Conservation (phyloP, 352 stramenopile species). For the Albugo laibachii region DNA sequence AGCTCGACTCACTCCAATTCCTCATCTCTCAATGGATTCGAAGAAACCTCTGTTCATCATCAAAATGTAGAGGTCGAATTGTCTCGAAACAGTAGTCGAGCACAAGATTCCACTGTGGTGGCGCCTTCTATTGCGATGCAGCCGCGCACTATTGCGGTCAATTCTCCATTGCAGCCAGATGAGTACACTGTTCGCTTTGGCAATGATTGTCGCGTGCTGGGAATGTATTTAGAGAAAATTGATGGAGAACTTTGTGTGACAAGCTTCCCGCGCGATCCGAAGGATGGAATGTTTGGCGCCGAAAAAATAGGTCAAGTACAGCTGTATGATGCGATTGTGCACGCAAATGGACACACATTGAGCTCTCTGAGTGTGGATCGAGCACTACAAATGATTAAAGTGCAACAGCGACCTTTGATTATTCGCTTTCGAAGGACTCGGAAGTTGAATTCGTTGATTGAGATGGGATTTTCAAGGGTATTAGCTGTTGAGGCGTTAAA, state of each 20-base stretch:
- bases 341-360: slow-evolving; percentile 62
- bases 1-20: background rate
- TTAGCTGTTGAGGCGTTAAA: slow-evolving; percentile 28
- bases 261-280: slow-evolving; percentile 40
- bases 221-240: slow-evolving; percentile 31
- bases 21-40: background rate
- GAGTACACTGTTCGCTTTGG: too few species aligned
- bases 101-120: background rate
- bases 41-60: too few species aligned
- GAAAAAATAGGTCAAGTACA: slow-evolving; percentile 55
- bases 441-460: slow-evolving; percentile 38
- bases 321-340: slow-evolving; percentile 46
- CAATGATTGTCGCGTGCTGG: too few species aligned
- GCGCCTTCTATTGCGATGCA: too few species aligned
- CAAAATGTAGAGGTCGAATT: too few species aligned
- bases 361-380: slow-evolving; percentile 66
- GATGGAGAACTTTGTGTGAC: slow-evolving; percentile 59
- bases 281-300: slow-evolving; percentile 43
- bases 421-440: slow-evolving; percentile 51
- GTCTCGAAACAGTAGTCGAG: too few species aligned
- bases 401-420: slow-evolving; percentile 47
- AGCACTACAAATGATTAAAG: slow-evolving; percentile 73
- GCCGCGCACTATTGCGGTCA: too few species aligned
- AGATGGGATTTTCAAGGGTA: slow-evolving; percentile 49
- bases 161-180: too few species aligned